Evolutionary conservation across 352 stramenopile genomes (phyloP).

Genomic region (Aphanomyces stellatus): DNA sequence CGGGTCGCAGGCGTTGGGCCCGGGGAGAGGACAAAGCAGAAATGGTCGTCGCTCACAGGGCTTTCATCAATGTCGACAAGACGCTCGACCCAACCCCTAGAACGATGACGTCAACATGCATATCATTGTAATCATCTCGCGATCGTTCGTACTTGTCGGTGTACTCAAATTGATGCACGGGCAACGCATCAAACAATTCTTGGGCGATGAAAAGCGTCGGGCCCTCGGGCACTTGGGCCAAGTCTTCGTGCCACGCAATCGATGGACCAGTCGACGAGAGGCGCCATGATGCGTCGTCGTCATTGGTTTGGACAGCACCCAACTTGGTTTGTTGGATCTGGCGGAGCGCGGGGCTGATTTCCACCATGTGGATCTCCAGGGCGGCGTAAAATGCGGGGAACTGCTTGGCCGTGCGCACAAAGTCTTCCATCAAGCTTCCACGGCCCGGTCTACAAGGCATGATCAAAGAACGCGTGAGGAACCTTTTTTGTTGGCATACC

Average conservation of each 20-base stretch:
- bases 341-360: slow-evolving; percentile 84
- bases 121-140: background rate
- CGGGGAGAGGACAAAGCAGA: slow-evolving; percentile 91
- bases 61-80: slow-evolving; percentile 88
- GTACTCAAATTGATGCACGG: slow-evolving; percentile 94
- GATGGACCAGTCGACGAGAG: slow-evolving; percentile 40
- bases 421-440: slow-evolving; percentile 91
- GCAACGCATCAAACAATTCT: slow-evolving; percentile 93
- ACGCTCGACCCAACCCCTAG: slow-evolving; percentile 89
- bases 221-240: slow-evolving; percentile 59
- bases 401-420: slow-evolving; percentile 79
- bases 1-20: slow-evolving; percentile 84
- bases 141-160: slow-evolving; percentile 48
- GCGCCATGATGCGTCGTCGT: slow-evolving; percentile 26
- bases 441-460: slow-evolving; percentile 56
- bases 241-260: slow-evolving; percentile 83
- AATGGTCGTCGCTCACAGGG: slow-evolving; percentile 70
- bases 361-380: slow-evolving; percentile 86
- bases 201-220: slow-evolving; percentile 87
- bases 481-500: no score
- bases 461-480: no score
- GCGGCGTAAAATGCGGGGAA: slow-evolving; percentile 84
- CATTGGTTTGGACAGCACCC: slow-evolving; percentile 32
- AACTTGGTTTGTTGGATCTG: slow-evolving; percentile 86
- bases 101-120: background rate